Conservation (phyloP, 2,329 filamentous ascomycete genomes). For the Fusarium devonianum region DNA sequence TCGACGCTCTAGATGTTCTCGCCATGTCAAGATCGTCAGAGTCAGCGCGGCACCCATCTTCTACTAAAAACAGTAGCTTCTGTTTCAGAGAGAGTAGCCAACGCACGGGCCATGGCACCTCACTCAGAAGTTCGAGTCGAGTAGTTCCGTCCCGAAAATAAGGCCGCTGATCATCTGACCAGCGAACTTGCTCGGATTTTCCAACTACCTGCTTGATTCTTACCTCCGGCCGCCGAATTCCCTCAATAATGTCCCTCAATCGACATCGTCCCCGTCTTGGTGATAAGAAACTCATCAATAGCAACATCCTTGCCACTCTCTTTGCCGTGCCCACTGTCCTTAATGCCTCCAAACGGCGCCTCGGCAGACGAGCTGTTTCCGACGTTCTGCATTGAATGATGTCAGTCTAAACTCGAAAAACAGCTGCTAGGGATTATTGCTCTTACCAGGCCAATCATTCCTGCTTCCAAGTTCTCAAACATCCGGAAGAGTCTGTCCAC, state of each 20-base stretch:
- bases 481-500: constrained; percentile 11
- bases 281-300: constrained; percentile 51
- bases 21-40: too few species aligned
- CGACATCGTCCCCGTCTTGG: constrained; percentile 44
- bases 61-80: too few species aligned
- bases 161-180: too few species aligned
- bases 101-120: too few species aligned
- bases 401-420: neutral
- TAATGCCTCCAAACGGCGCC: constrained; percentile 41
- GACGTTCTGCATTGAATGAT: constrained; percentile 66
- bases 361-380: constrained; percentile 43
- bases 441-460: constrained; percentile 21
- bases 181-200: too few species aligned
- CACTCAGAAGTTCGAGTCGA: too few species aligned
- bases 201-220: too few species aligned
- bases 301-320: constrained; percentile 51
- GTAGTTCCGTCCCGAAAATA: too few species aligned
- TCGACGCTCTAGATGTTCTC: too few species aligned
- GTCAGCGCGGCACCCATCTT: too few species aligned
- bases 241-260: constrained; percentile 30
- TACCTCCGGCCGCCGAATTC: too few species aligned
- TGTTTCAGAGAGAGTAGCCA: too few species aligned
- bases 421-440: neutral
- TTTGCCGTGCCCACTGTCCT: constrained; percentile 16
- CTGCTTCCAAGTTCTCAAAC: constrained; percentile 18